A percentile compares a stretch with the other conserved stretches of the same genome.
Evolutionary conservation across 768 basidiomycete species (phyloP).

Genomic region (Leccinum obscurum): DNA sequence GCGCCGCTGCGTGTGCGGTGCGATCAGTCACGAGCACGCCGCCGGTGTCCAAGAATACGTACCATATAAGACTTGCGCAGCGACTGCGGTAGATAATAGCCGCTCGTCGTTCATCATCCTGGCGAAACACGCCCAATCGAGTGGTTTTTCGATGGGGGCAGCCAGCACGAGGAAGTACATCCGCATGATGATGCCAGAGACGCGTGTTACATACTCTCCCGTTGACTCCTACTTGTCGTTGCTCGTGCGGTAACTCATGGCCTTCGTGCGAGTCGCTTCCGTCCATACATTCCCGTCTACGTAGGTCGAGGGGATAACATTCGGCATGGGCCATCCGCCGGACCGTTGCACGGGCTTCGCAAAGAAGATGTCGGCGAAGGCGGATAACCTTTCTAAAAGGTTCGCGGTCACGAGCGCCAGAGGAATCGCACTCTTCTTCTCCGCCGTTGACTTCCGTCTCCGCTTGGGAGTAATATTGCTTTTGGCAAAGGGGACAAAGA

Average conservation of each 20-base stretch:
- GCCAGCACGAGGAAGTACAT: slow-evolving; percentile 78
- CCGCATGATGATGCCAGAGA: slow-evolving; percentile 72
- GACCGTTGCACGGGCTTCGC: slow-evolving; percentile 83
- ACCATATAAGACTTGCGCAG: slow-evolving; percentile 72
- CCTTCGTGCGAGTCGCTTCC: slow-evolving; percentile 45
- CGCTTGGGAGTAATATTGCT: slow-evolving; percentile 81
- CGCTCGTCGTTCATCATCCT: slow-evolving; percentile 54
- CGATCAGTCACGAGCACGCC: slow-evolving; percentile 11
- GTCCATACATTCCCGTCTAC: slow-evolving; percentile 50
- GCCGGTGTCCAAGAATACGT: slow-evolving; percentile 6
- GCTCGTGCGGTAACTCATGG: slow-evolving; percentile 55
- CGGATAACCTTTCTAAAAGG: slow-evolving; percentile 57
- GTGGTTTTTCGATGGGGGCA: slow-evolving; percentile 41
- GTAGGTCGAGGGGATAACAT: slow-evolving; percentile 53
- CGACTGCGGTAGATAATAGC: slow-evolving; percentile 57
- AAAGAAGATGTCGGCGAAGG: slow-evolving; percentile 76
- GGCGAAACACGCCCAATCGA: slow-evolving; percentile 67
- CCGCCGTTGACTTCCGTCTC: slow-evolving; percentile 89
- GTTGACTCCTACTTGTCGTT: slow-evolving; percentile 50
- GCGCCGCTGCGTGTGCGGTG: slow-evolving; percentile 52
- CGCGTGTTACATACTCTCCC: slow-evolving; percentile 63
- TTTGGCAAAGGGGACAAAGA: slow-evolving; percentile 88
- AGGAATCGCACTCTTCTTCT: slow-evolving; percentile 81
- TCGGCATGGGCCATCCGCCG: slow-evolving; percentile 85
- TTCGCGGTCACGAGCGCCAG: slow-evolving; percentile 71